Conservation (phyloP, 2,329 filamentous ascomycete genomes). For the Epichloe sp. region DNA sequence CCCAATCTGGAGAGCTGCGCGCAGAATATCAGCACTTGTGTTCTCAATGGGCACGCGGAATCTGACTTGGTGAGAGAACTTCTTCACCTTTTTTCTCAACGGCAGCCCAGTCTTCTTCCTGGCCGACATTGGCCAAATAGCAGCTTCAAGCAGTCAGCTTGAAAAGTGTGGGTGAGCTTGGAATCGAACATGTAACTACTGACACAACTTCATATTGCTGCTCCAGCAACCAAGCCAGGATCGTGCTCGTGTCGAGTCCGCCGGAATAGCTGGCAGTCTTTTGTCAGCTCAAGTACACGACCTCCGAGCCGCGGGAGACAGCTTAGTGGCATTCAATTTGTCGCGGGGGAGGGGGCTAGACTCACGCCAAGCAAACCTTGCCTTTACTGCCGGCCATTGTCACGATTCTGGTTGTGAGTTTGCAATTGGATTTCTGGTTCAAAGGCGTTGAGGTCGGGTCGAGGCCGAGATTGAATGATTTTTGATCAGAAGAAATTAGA, state of each 20-base stretch:
- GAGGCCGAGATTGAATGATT: background rate
- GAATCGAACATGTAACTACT: background rate
- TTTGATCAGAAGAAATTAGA: background rate
- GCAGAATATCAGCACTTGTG: background rate
- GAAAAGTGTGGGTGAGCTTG: constrained; percentile 42
- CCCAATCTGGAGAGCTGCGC: background rate
- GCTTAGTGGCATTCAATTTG: background rate
- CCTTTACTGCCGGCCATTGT: constrained; percentile 1
- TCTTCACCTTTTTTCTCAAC: constrained; percentile 56
- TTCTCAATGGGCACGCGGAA: background rate
- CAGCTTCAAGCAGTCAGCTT: constrained; percentile 1
- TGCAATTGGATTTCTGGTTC: background rate
- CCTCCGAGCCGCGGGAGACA: background rate
- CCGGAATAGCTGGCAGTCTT: background rate
- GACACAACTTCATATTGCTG: constrained; percentile 13
- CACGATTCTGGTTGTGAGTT: no score
- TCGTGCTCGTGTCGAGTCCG: constrained; percentile 29
- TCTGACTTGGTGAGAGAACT: constrained; percentile 17
- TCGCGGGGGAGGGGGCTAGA: background rate
- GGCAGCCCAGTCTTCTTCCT: constrained; percentile 57
- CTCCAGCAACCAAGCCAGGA: constrained; percentile 27
- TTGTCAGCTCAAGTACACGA: background rate
- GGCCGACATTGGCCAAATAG: constrained; percentile 26
- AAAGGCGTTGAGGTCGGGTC: background rate
- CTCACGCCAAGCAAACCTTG: constrained; percentile 2